Base-by-base conservation (phyloP, 805 yeast species). In the Yamadazyma akitaensis region DNA sequence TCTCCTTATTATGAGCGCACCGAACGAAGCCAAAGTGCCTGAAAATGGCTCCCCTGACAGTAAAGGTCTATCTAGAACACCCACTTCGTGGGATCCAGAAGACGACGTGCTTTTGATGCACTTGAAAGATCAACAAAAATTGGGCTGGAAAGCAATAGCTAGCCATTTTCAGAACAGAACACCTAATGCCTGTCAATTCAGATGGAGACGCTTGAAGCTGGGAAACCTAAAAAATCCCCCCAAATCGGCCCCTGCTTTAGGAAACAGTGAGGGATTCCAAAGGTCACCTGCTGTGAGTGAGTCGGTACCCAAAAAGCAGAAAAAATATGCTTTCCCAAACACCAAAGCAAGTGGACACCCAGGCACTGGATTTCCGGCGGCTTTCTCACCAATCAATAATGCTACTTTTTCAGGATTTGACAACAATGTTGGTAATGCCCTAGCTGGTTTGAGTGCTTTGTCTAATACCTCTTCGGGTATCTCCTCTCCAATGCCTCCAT, bases 121-220 rank as follows among this genome's bases (percentile, higher is more conserved):
- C 53, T 60, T 72, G 44, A 72, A 72, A 53, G 77, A 72, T 57
- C 65, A 57, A 45, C 76, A 72, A 56, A 72, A 72, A 54, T 56
- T 72, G 44, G 77, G 77, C 12, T 72, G 77, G 77, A 72, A 72
- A 55, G 77, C 72, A 45, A 71, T 72, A 40, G 75, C 76, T 34
- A 58, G 65, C 50, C 66, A 72, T 44, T 72, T 72, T 59, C 63
- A 56, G 45, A 72, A 72, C 57, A 55, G 77, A 50, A 72, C 77
- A 12, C 77, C 77, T 45, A 72, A 72, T 51, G 77, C 77, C 16
- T 72, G 77, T 52, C 77, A 72, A 55, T 72, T 72, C 49, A 62
- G 77, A 48, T 72, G 77, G 77, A 63, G 77, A 54, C 55, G 77
- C 24, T 63, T 72, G 53, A 72, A 72, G 56, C 61, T 66, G 34